These are phyloP conservation scores for Lepidium aucheri DNA, from an alignment of 345 rosid species.

Conservation along the genomic window DNA sequence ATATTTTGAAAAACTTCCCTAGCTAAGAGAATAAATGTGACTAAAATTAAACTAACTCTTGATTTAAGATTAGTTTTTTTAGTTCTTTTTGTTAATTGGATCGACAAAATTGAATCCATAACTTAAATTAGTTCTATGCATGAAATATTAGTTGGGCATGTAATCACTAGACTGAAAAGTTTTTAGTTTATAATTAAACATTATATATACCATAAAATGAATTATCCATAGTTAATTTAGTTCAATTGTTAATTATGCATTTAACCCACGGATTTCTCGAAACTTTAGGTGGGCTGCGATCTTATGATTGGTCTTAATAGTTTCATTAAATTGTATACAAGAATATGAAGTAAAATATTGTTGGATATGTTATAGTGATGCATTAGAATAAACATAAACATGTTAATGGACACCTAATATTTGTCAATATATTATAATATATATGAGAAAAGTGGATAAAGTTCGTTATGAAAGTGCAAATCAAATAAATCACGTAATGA, in stretches of 20 bases:
- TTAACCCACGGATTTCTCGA: background rate
- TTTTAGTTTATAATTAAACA: no score
- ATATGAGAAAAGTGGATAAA: background rate
- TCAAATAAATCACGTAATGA: background rate
- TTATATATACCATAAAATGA: no score
- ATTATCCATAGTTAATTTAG: no score
- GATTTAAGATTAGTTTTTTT: no score
- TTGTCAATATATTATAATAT: background rate
- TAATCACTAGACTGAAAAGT: no score
- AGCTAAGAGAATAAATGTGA: no score
- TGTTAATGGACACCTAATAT: background rate
- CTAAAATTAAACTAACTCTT: background rate
- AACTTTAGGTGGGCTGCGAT: background rate
- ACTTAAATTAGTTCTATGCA: no score
- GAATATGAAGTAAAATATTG: constrained; percentile 6
- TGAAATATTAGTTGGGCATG: no score
- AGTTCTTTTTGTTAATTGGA: no score
- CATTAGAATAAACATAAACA: background rate
- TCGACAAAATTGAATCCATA: no score
- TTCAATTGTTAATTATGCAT: no score
- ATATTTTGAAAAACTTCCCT: background rate
- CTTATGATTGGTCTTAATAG: background rate
- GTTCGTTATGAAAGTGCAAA: background rate
- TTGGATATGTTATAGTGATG: constrained; percentile 9
- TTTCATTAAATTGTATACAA: background rate